Conservation (phyloP, 1,284 basidiomycete species). For the Megacollybia platyphylla region DNA sequence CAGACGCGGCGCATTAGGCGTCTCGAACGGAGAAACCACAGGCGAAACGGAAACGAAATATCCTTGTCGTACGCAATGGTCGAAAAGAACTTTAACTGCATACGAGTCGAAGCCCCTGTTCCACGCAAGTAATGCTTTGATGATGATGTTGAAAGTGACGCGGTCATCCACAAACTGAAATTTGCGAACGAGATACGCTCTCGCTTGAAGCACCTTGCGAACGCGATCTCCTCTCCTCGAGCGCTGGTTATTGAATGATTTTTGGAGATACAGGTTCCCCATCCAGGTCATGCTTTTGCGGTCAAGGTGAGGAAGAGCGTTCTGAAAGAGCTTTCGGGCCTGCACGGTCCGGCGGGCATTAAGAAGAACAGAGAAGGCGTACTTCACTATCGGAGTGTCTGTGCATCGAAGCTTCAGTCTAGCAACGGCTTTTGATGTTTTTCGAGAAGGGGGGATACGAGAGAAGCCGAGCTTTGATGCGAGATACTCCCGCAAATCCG, state of each 20-base stretch:
- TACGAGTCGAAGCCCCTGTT: constrained; percentile 21
- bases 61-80: constrained; percentile 40
- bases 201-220: constrained; percentile 23
- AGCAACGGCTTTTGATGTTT: too few relatives aligned
- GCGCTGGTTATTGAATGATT: constrained; percentile 15
- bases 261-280: constrained; percentile 45
- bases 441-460: too few relatives aligned
- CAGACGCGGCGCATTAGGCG: constrained; percentile 27
- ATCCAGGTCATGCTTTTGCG: constrained; percentile 22
- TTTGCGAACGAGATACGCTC: constrained; percentile 23
- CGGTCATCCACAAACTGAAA: constrained; percentile 43
- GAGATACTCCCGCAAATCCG: too few relatives aligned
- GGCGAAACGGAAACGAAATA: constrained; percentile 31
- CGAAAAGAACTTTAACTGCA: constrained; percentile 43
- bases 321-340: constrained; percentile 28
- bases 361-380: constrained; percentile 17
- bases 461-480: too few relatives aligned
- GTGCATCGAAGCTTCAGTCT: too few relatives aligned
- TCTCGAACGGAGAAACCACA: constrained; percentile 7
- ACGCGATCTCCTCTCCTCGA: constrained; percentile 16
- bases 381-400: too few relatives aligned
- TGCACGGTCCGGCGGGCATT: constrained; percentile 20
- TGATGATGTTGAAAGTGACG: constrained; percentile 50
- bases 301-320: constrained; percentile 16
- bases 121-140: constrained; percentile 45